phyloP scores from a whole-genome alignment of 176 grass and related monocot species.

The Musa schizocarpa region DNA sequence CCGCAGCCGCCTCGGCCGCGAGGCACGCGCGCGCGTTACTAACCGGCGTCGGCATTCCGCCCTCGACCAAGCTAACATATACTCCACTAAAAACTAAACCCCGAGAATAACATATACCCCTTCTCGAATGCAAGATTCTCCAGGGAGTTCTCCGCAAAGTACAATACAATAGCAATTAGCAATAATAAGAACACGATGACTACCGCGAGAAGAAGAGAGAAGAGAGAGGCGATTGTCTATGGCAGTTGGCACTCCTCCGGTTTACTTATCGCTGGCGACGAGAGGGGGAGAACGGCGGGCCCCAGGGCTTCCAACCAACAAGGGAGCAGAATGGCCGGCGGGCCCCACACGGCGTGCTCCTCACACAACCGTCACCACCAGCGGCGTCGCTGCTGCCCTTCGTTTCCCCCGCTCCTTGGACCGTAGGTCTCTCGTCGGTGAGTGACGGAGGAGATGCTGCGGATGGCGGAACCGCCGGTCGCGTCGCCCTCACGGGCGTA shows the following conservation, averaged over 20 bases:
- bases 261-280: neutral
- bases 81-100: slow-evolving; percentile 4
- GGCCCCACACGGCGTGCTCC: neutral
- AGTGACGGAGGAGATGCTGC: neutral
- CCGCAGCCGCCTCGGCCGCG: slow-evolving; percentile 27
- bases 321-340: neutral
- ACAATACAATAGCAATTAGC: neutral
- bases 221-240: neutral
- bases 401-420: no score
- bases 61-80: slow-evolving; percentile 6
- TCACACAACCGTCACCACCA: no score
- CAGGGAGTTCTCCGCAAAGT: neutral
- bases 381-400: no score
- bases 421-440: no score
- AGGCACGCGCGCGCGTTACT: slow-evolving; percentile 30
- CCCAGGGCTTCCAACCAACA: neutral
- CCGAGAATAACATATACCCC: neutral
- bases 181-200: no score
- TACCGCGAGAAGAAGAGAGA: neutral
- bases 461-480: neutral
- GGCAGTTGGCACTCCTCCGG: neutral
- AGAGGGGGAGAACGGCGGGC: neutral
- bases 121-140: neutral
- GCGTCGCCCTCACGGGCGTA: neutral
- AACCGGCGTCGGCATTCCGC: slow-evolving; percentile 33